phyloP scores from a whole-genome alignment of 495 filamentous ascomycete species.

The Neurospora pannonica region DNA sequence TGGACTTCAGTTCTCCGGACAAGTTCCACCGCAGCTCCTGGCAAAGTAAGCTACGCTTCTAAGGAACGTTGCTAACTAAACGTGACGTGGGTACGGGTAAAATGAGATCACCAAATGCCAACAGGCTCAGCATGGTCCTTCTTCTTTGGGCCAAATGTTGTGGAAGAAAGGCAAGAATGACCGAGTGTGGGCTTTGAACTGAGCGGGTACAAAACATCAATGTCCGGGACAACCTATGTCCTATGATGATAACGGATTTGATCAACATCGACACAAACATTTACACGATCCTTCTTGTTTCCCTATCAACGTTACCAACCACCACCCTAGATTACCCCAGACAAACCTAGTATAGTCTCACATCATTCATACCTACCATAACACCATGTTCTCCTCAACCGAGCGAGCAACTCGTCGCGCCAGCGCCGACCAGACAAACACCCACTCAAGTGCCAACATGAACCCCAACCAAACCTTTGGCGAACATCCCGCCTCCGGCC shows the following conservation, averaged over 20 bases:
- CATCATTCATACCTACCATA: neutral
- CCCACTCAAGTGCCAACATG: neutral
- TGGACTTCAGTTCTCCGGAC: neutral
- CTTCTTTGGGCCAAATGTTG: neutral
- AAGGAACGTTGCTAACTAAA: neutral
- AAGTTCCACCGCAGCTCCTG: neutral
- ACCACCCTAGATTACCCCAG: neutral
- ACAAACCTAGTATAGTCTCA: neutral
- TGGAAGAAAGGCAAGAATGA: neutral
- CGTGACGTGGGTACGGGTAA: neutral
- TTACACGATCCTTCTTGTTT: neutral
- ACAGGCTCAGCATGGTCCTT: neutral
- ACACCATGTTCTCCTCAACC: neutral
- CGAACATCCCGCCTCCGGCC: conserved; percentile 17
- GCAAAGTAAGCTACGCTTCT: neutral
- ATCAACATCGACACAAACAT: neutral
- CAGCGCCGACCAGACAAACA: neutral
- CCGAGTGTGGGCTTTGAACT: neutral
- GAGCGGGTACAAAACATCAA: neutral
- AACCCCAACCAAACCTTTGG: conserved; percentile 11
- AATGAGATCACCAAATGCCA: neutral
- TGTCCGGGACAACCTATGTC: neutral
- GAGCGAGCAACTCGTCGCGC: neutral
- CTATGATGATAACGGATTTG: neutral
- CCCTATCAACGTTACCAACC: neutral